phyloP scores from a whole-genome alignment of 306 rosid species.

The Prunus mongolica region DNA sequence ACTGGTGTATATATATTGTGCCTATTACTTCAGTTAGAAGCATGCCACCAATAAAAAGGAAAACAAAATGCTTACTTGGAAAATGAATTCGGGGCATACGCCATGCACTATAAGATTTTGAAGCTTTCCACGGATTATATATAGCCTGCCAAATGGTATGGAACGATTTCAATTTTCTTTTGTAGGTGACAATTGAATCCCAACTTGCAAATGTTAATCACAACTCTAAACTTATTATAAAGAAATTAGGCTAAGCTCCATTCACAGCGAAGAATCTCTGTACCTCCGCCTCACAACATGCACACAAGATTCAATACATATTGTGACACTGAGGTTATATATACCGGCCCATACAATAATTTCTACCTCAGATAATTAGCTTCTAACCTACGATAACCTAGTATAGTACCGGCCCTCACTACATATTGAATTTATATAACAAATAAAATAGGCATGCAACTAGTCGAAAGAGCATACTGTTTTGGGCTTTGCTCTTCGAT shows the following conservation, averaged over 20 bases:
- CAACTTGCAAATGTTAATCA: neutral
- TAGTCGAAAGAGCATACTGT: slow-evolving; percentile 44
- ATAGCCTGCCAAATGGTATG: slow-evolving; percentile 39
- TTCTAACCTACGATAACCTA: no score
- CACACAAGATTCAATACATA: neutral
- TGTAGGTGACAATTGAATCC: neutral
- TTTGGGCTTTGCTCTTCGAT: slow-evolving; percentile 72
- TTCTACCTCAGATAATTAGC: neutral
- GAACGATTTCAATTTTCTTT: neutral
- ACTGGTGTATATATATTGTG: no score
- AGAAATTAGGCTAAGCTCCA: neutral
- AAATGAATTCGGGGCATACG: slow-evolving; percentile 53
- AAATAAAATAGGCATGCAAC: neutral
- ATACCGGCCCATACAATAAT: neutral
- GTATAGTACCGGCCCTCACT: neutral
- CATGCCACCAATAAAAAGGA: neutral
- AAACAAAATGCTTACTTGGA: slow-evolving; percentile 38
- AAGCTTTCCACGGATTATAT: slow-evolving; percentile 61
- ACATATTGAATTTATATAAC: neutral
- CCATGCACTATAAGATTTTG: slow-evolving; percentile 53
- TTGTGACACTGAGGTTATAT: neutral
- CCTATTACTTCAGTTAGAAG: no score
- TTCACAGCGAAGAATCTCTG: neutral
- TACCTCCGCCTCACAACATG: neutral
- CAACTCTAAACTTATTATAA: neutral